Percentiles rank a stretch among this genome's conserved stretches.
These are phyloP conservation scores for Suillus subaureus DNA, from an alignment of 768 basidiomycete species.

Conservation along the genomic window DNA sequence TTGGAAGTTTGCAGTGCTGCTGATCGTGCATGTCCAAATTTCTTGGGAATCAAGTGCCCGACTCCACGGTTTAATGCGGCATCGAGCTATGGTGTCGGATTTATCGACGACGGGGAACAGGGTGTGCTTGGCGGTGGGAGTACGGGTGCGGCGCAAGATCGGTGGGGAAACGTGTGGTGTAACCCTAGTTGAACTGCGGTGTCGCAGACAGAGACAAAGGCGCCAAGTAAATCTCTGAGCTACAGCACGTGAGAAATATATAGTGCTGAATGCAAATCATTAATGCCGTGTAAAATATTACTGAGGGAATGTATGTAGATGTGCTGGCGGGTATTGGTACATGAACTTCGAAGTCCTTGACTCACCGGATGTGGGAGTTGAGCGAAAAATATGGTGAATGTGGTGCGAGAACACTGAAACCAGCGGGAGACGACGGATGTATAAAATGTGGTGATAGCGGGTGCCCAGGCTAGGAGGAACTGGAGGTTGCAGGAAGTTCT, in stretches of 20 bases:
- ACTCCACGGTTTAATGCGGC: conserved; percentile 59
- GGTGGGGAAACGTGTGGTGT: conserved; percentile 81
- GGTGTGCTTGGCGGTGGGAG: conserved; percentile 50
- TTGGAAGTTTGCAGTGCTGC: conserved; percentile 74
- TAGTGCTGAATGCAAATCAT: too few relatives aligned
- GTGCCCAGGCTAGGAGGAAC: not conserved
- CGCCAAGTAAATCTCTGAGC: too few relatives aligned
- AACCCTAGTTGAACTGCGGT: conserved; percentile 34
- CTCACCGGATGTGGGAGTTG: not conserved
- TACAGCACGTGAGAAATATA: too few relatives aligned
- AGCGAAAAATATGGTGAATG: not conserved
- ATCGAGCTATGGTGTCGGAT: conserved; percentile 76
- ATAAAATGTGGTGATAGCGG: not conserved
- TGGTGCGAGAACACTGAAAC: too few relatives aligned
- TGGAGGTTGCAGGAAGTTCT: not conserved
- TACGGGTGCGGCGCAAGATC: conserved; percentile 61
- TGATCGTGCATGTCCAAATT: conserved; percentile 76
- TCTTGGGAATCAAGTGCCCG: conserved; percentile 74
- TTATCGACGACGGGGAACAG: conserved; percentile 55
- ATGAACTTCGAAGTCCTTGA: not conserved
- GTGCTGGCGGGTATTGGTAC: too few relatives aligned
- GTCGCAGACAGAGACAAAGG: too few relatives aligned
- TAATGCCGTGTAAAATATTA: too few relatives aligned
- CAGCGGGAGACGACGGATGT: too few relatives aligned
- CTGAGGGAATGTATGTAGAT: too few relatives aligned